Evolutionary conservation across 768 basidiomycete species (phyloP).

Genomic region (Zangia roseola): DNA sequence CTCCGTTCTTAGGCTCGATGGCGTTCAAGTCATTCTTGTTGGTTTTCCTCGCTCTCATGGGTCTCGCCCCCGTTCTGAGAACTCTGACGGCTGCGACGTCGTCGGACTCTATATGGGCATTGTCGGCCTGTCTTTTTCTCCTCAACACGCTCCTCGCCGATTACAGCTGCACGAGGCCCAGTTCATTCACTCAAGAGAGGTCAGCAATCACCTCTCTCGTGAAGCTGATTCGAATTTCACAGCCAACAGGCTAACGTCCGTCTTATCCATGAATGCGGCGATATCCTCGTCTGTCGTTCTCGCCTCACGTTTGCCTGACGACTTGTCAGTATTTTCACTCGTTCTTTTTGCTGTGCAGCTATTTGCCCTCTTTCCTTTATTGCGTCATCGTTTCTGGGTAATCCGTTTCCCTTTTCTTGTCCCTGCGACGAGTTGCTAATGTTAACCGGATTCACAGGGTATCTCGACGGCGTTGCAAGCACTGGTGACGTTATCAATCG

Average conservation of each 20-base stretch:
- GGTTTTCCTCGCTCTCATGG: constrained; percentile 85
- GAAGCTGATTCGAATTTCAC: constrained; percentile 22
- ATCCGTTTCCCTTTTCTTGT: constrained; percentile 15
- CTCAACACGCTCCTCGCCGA: constrained; percentile 84
- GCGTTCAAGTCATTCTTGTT: constrained; percentile 78
- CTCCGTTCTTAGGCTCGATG: constrained; percentile 53
- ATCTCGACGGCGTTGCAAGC: constrained; percentile 47
- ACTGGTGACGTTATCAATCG: constrained; percentile 52
- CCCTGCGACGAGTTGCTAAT: constrained; percentile 10
- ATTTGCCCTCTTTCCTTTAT: constrained; percentile 81
- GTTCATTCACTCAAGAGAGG: constrained; percentile 58
- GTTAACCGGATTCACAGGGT: constrained; percentile 37
- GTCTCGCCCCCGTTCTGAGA: constrained; percentile 85
- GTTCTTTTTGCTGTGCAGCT: constrained; percentile 79
- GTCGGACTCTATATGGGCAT: constrained; percentile 95
- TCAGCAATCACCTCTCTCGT: constrained; percentile 31
- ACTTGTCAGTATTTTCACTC: constrained; percentile 85
- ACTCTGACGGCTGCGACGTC: constrained; percentile 95
- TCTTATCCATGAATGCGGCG: constrained; percentile 87
- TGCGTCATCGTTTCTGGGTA: constrained; percentile 74
- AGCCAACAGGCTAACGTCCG: constrained; percentile 66
- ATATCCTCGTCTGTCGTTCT: constrained; percentile 92
- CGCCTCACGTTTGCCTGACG: constrained; percentile 82
- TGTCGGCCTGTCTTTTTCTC: constrained; percentile 81
- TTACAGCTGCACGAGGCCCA: constrained; percentile 55